Base-by-base conservation (phyloP, 495 filamentous ascomycete genomes). In the Chaetomium tenue region DNA sequence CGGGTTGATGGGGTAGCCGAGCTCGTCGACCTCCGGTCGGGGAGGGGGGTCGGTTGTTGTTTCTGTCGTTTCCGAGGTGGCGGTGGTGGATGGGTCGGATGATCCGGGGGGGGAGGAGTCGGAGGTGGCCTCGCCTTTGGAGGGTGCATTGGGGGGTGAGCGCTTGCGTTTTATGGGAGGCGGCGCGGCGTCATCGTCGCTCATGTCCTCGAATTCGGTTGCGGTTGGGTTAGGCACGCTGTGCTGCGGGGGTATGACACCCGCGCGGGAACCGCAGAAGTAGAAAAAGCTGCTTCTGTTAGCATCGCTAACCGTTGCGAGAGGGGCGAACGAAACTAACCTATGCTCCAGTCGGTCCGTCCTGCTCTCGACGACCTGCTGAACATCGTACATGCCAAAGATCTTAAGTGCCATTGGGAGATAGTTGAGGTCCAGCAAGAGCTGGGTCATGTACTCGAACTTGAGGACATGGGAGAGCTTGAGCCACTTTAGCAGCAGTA, bases 401-500 rank as follows among this genome's bases (percentile, higher is more conserved):
- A 96, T 83, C 81, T 97, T 98, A 18, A 98, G 80, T 18, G 96
- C 88, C 28, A 98, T 77, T 0, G 94, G 94, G 18, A 98, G 79
- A 71, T 96, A 98, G 74, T 95, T 97, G 22, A 90, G 91, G 75
- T 98, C 94, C 22, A 98, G 82, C 11, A 98, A 79, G 0, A 98
- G 84, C 74, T 98, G 95, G 0, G 92, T 91, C 69, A 98, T 78
- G 71, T 97, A 98, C 76, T 98, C 94, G 66, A 93, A 97, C 73
- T 96, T 96, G 64, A 98, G 78, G 48, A 98, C 85, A 71, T 98
- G 93, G 64, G 91, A 96, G 66, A 93, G 81, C 74, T 97, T 95
- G 72, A 98, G 91, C 94, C 94, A 98, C 77, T 97, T 98, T 60
- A 98, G 74, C 26, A 98, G 72, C 30, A 96, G 84, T 39, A 98